Evolutionary conservation across 108 stramenopile species (phyloP).

Genomic region (Pelagomonas calceolata): DNA sequence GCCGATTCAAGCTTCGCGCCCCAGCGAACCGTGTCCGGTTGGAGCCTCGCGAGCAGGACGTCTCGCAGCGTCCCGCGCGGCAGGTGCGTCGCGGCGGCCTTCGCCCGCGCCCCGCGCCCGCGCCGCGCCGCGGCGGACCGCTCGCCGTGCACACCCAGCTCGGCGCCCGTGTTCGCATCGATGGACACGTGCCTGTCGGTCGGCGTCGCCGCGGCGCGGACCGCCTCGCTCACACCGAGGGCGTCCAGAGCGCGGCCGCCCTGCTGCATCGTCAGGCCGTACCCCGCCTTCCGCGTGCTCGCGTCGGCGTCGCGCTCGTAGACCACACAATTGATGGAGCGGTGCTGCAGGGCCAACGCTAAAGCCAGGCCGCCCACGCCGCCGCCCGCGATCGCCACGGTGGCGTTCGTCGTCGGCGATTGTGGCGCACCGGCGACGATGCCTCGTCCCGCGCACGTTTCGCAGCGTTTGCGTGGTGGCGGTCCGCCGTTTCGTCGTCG

Average conservation of each 20-base stretch:
- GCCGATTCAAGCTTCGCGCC: not conserved
- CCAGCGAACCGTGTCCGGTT: not conserved
- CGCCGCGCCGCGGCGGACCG: not conserved
- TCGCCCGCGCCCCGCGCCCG: not conserved
- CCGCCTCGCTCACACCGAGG: constrained; percentile 33
- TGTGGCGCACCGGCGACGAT: too few species aligned
- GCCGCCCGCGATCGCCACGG: constrained; percentile 49
- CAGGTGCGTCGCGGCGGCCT: not conserved
- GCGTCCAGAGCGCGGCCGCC: constrained; percentile 53
- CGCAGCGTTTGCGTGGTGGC: too few species aligned
- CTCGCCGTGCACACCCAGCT: not conserved
- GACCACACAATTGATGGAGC: constrained; percentile 50
- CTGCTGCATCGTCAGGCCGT: constrained; percentile 82
- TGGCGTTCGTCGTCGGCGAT: too few species aligned
- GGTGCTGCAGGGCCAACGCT: constrained; percentile 63
- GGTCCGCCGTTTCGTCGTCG: too few species aligned
- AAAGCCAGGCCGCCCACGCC: constrained; percentile 71
- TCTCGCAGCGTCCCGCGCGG: not conserved
- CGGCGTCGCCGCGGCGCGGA: not conserved
- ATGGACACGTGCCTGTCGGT: not conserved
- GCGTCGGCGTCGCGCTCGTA: constrained; percentile 66
- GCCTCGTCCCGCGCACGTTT: too few species aligned
- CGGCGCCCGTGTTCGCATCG: not conserved
- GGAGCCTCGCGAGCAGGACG: not conserved
- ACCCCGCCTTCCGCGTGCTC: constrained; percentile 59